phyloP scores from a whole-genome alignment of 345 rosid species.

The Euclidium syriacum region DNA sequence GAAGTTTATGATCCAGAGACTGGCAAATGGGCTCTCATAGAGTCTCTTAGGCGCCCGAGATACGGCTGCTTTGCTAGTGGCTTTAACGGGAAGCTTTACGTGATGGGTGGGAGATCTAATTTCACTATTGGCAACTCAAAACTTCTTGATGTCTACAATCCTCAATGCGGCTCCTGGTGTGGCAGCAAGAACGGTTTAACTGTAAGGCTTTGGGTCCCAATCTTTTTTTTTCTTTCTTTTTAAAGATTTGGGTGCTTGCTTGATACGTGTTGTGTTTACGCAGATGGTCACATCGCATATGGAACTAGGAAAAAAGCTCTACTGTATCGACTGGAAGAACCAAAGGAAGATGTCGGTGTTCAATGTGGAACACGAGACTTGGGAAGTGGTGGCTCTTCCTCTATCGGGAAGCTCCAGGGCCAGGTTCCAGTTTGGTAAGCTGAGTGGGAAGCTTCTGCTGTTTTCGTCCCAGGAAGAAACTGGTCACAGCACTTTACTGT shows the following conservation, averaged over 20 bases:
- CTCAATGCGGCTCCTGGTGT: slow-evolving; percentile 58
- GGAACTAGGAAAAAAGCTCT: slow-evolving; percentile 65
- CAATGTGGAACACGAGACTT: slow-evolving; percentile 51
- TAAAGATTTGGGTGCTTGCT: not conserved
- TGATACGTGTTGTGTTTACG: not conserved
- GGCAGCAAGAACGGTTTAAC: slow-evolving; percentile 86
- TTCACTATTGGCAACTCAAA: slow-evolving; percentile 87
- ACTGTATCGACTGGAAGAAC: slow-evolving; percentile 88
- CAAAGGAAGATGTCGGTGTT: slow-evolving; percentile 74
- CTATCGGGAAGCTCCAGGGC: slow-evolving; percentile 60
- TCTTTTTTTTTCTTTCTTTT: not conserved
- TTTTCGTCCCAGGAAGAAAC: slow-evolving; percentile 54
- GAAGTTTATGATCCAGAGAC: slow-evolving; percentile 73
- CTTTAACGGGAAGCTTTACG: slow-evolving; percentile 72
- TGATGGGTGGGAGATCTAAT: slow-evolving; percentile 94
- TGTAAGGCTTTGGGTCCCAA: no score
- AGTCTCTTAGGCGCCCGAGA: slow-evolving; percentile 75
- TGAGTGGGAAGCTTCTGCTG: slow-evolving; percentile 66
- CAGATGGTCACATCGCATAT: slow-evolving; percentile 93
- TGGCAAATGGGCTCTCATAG: slow-evolving; percentile 54
- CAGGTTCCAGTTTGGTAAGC: slow-evolving; percentile 70
- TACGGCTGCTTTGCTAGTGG: slow-evolving; percentile 83
- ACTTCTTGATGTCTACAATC: slow-evolving; percentile 65
- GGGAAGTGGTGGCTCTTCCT: slow-evolving; percentile 80
- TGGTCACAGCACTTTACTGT: slow-evolving; percentile 49